A percentile compares a stretch with the other conserved stretches of the same genome.
Evolutionary conservation across 2,329 filamentous ascomycete genomes (phyloP).

Genomic region (Penicillium sp.): DNA sequence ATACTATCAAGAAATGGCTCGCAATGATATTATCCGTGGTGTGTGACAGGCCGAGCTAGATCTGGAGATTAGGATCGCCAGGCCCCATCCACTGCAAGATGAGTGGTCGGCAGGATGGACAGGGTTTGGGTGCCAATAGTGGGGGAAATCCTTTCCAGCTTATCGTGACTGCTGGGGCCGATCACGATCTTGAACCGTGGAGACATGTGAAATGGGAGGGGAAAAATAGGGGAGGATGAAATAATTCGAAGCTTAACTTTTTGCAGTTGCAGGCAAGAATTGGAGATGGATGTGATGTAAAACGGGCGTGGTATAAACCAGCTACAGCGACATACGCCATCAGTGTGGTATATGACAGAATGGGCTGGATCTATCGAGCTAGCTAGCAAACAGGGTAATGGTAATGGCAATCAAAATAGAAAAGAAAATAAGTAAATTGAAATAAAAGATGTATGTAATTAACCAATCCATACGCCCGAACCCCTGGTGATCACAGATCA

Average conservation of each 20-base stretch:
- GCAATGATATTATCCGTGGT: background rate
- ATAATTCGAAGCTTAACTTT: background rate
- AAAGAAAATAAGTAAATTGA: background rate
- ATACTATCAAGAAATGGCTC: background rate
- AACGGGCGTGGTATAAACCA: background rate
- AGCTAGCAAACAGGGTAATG: too few species aligned
- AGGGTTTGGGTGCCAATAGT: slow-evolving; percentile 2
- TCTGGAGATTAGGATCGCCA: slow-evolving; percentile 14
- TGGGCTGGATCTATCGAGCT: too few species aligned
- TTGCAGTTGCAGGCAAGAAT: background rate
- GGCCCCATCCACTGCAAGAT: background rate
- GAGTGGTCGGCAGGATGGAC: background rate
- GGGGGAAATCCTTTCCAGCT: background rate
- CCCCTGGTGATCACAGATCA: slow-evolving; percentile 3
- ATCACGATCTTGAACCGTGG: background rate
- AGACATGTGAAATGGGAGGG: background rate
- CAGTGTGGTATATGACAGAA: background rate
- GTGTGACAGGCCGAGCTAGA: slow-evolving; percentile 5
- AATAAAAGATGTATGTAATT: background rate
- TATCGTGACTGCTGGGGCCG: background rate
- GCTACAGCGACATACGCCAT: background rate
- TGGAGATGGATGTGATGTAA: too few species aligned
- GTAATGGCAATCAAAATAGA: too few species aligned
- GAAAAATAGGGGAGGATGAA: background rate
- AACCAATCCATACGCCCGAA: background rate